Percentiles rank a stretch among this genome's conserved stretches.
phyloP scores from a whole-genome alignment of 2,329 filamentous ascomycete species.

The Fusarium hainanense region DNA sequence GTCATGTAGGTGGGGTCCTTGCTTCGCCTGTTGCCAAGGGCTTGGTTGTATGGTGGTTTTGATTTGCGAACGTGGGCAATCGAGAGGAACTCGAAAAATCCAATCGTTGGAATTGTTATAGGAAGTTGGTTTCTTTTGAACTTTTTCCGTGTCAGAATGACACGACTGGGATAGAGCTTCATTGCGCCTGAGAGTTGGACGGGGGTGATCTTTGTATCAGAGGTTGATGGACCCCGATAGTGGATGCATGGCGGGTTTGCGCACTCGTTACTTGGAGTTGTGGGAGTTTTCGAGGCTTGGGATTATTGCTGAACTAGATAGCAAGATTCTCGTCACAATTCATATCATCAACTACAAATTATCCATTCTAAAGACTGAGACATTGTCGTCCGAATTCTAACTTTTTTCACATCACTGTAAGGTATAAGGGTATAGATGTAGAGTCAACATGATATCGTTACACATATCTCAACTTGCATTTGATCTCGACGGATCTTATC shows the following conservation, averaged over 20 bases:
- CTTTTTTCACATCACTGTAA: neutral
- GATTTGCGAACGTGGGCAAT: neutral
- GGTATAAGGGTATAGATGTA: neutral
- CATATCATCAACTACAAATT: slow-evolving; percentile 14
- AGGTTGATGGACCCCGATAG: slow-evolving; percentile 9
- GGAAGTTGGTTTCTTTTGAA: slow-evolving; percentile 24
- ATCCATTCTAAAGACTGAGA: neutral
- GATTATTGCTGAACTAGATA: slow-evolving; percentile 36
- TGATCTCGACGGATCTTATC: slow-evolving; percentile 39
- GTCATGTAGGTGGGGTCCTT: slow-evolving; percentile 43
- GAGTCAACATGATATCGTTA: slow-evolving; percentile 41
- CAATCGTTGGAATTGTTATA: slow-evolving; percentile 37
- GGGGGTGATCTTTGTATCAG: slow-evolving; percentile 9
- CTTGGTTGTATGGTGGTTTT: slow-evolving; percentile 2
- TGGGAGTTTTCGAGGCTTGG: slow-evolving; percentile 41
- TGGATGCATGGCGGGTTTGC: slow-evolving; percentile 45
- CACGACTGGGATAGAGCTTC: slow-evolving; percentile 45
- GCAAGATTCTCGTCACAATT: slow-evolving; percentile 35
- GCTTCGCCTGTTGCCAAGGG: neutral
- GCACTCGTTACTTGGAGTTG: slow-evolving; percentile 47
- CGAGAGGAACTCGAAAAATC: neutral
- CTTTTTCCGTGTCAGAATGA: slow-evolving; percentile 40
- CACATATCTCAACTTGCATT: slow-evolving; percentile 39
- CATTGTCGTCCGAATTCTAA: neutral
- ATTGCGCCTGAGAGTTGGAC: slow-evolving; percentile 35